Base-by-base conservation (phyloP, 345 rosid species). In the Kandelia obovata region DNA sequence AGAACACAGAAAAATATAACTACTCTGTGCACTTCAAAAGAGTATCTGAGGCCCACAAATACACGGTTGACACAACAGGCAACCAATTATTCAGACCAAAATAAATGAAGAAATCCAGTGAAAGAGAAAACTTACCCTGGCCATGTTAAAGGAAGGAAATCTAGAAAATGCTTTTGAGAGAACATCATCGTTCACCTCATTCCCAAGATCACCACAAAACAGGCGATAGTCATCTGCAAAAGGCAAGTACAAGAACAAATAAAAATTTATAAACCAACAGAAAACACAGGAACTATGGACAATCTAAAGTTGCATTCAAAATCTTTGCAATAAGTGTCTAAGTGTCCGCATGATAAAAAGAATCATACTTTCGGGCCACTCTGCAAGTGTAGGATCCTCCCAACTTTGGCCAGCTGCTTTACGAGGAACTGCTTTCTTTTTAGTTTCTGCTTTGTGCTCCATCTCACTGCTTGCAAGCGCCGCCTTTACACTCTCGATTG, bases 151-250 rank as follows among this genome's bases (percentile, higher is more conserved):
- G 66, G 99, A 86, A 73, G 97, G 96, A 82, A 92, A 95, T 66
- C 98, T 83, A 13, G 97, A 65, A 85, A 95, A 95, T 58, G 98
- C 99, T 83, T 95, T 92, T 61, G 97, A 83, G 69, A 95, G 92
- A 79, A 95, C 99, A 80, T 95, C 99, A 81, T 95, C 99, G 80
- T 95, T 95, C 86, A 95, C 99, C 86, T 92, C 99, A 75, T 95
- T 95, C 68, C 99, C 99, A 78, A 95, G 98, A 83, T 95, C 99
- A 73, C 99, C 99, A 67, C 98, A 95, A 71, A 92, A 95, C 2
- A 95, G 69, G 46, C 99, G 93, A 80, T 78, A 90, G 76, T 95
- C 99, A 83, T 95, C 99, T 95, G 84, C 62, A 73, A 47, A 70
- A 76, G n/a, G 71, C 8, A 20, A 76, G 66, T 20, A 64, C 13